These are phyloP conservation scores for Chlorella vulgaris DNA, from an alignment of 139 green algal genomes.

Conservation along the genomic window DNA sequence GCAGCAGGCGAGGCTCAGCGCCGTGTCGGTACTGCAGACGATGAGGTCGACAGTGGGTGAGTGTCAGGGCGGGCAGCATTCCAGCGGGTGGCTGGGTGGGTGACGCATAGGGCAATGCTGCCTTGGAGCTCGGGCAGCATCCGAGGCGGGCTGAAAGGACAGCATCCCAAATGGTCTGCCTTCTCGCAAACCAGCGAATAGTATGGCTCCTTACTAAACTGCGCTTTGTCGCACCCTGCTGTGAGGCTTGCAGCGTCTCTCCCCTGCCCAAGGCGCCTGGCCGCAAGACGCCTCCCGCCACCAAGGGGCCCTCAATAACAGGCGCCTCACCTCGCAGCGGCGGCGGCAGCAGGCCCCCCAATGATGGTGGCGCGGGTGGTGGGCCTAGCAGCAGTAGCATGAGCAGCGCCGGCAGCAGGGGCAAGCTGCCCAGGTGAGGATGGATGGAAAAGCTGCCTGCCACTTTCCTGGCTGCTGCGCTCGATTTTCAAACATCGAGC, in stretches of 20 bases:
- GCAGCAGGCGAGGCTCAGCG: background rate
- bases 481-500: too few species aligned
- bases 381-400: too few species aligned
- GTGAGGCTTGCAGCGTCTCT: conserved; percentile 5
- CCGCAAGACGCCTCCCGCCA: background rate
- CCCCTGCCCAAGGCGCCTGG: background rate
- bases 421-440: conserved; percentile 14
- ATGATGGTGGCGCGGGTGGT: too few species aligned
- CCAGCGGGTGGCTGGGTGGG: too few species aligned
- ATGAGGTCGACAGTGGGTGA: conserved; percentile 11
- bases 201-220: too few species aligned
- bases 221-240: background rate
- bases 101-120: too few species aligned
- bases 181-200: too few species aligned
- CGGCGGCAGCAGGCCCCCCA: background rate
- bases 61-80: background rate
- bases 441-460: background rate
- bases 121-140: too few species aligned
- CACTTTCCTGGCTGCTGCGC: too few species aligned
- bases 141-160: too few species aligned
- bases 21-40: background rate
- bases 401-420: background rate
- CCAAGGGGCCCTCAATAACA: background rate
- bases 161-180: too few species aligned
- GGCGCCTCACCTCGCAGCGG: background rate